These are phyloP conservation scores for Ogataea pilisensis DNA, from an alignment of 805 yeast species.

Conservation along the genomic window DNA sequence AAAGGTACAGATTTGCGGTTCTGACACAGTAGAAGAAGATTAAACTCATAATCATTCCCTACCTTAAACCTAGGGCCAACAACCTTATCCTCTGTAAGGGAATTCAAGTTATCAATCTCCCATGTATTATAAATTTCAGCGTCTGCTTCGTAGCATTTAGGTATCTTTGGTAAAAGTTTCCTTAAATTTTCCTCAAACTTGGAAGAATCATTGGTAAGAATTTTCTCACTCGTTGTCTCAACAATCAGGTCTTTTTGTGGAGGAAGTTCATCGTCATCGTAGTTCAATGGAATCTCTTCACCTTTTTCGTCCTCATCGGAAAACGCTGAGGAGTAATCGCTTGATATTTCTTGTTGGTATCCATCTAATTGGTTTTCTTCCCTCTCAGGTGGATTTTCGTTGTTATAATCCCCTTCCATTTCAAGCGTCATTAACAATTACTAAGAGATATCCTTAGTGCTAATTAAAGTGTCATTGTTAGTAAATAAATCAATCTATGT, in stretches of 20 bases:
- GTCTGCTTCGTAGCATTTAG: constrained; percentile 29
- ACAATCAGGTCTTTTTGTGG: not conserved
- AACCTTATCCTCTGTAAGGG: constrained; percentile 31
- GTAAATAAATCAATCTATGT: too few species aligned
- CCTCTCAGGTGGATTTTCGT: constrained; percentile 1
- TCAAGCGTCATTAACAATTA: not conserved
- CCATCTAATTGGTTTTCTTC: constrained; percentile 3
- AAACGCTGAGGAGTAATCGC: constrained; percentile 21
- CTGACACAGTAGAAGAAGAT: constrained; percentile 66
- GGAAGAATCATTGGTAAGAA: constrained; percentile 16
- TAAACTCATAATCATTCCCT: constrained; percentile 61
- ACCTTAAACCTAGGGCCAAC: constrained; percentile 45
- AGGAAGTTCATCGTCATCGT: constrained; percentile 2
- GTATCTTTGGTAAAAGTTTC: constrained; percentile 22
- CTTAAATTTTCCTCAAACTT: constrained; percentile 17
- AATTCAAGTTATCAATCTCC: constrained; percentile 33
- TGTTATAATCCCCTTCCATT: not conserved
- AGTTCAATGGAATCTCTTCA: not conserved
- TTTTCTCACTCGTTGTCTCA: constrained; percentile 1
- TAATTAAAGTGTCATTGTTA: too few species aligned
- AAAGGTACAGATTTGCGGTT: constrained; percentile 58
- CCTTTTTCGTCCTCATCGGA: constrained; percentile 17
- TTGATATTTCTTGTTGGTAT: constrained; percentile 21
- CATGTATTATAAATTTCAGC: constrained; percentile 35
- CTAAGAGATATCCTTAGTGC: not conserved